Evolutionary conservation across 2,329 filamentous ascomycete genomes (phyloP).

Genomic region (Alternaria sp.): DNA sequence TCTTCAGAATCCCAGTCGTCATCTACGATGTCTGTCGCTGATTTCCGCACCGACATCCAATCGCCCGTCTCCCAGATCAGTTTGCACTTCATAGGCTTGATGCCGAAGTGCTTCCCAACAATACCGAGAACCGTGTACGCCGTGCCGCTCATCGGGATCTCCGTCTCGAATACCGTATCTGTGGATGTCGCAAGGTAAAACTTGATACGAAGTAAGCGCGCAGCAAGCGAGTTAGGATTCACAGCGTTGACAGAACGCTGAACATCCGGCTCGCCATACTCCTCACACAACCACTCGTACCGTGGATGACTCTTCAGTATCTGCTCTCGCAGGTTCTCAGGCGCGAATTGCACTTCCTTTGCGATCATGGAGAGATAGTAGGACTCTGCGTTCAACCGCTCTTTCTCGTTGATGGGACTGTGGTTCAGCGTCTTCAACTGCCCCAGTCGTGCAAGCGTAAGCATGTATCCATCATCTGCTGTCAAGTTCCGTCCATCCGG

Average conservation of each 20-base stretch:
- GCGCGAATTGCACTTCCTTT: conserved; percentile 70
- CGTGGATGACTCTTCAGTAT: conserved; percentile 72
- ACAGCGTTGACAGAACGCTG: conserved; percentile 55
- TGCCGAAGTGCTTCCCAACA: conserved; percentile 71
- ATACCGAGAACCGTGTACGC: conserved; percentile 83
- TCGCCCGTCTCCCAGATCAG: conserved; percentile 91
- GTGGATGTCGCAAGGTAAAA: conserved; percentile 54
- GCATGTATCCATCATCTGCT: conserved; percentile 85
- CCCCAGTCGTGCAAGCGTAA: conserved; percentile 78
- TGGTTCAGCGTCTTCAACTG: conserved; percentile 75
- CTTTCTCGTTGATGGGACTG: conserved; percentile 69
- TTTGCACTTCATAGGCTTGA: conserved; percentile 68
- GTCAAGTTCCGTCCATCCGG: conserved; percentile 53
- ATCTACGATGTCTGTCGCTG: conserved; percentile 64
- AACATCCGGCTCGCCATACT: conserved; percentile 75
- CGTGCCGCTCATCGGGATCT: conserved; percentile 77
- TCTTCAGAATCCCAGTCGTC: conserved; percentile 53
- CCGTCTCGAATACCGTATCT: conserved; percentile 37
- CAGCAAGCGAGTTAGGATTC: conserved; percentile 82
- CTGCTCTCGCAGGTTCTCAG: conserved; percentile 58
- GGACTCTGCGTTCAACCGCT: conserved; percentile 86
- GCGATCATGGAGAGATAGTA: conserved; percentile 90
- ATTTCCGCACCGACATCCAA: conserved; percentile 75
- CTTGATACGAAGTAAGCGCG: conserved; percentile 69
- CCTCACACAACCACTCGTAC: conserved; percentile 74